phyloP scores from a whole-genome alignment of 148 eudicot genomes.

The Silene conica region DNA sequence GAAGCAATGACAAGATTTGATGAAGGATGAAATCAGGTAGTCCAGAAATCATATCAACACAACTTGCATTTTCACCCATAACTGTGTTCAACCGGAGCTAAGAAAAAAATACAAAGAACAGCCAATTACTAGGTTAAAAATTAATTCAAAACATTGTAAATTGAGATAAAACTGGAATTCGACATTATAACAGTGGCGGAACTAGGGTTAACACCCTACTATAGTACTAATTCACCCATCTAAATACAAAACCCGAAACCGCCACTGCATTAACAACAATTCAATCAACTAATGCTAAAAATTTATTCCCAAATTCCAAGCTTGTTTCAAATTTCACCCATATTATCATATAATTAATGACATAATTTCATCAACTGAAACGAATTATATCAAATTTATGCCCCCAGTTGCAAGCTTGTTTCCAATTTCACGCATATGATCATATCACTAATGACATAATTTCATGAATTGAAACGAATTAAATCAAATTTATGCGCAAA shows the following conservation, averaged over 20 bases:
- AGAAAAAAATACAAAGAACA: too few relatives aligned
- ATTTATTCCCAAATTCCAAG: neutral
- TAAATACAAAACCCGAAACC: too few relatives aligned
- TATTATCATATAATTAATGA: neutral
- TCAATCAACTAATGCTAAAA: neutral
- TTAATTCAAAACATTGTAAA: neutral
- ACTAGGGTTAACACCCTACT: too few relatives aligned
- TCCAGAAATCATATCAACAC: conserved; percentile 20
- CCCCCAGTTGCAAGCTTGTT: neutral
- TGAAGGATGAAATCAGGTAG: conserved; percentile 26
- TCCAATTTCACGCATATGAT: neutral
- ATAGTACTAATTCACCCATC: neutral
- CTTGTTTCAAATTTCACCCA: neutral
- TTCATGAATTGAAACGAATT: neutral
- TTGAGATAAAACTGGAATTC: neutral
- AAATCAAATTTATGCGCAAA: neutral
- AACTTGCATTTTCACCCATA: conserved; percentile 13
- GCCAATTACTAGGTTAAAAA: neutral
- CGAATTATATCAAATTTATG: neutral
- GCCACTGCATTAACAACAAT: neutral
- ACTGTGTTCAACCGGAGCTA: neutral
- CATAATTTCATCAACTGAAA: neutral
- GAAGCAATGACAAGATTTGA: conserved; percentile 20
- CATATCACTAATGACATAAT: neutral
- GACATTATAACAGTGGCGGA: too few relatives aligned